phyloP scores from a whole-genome alignment of 495 filamentous ascomycete genomes.

The Aspergillus heteromorphus region DNA sequence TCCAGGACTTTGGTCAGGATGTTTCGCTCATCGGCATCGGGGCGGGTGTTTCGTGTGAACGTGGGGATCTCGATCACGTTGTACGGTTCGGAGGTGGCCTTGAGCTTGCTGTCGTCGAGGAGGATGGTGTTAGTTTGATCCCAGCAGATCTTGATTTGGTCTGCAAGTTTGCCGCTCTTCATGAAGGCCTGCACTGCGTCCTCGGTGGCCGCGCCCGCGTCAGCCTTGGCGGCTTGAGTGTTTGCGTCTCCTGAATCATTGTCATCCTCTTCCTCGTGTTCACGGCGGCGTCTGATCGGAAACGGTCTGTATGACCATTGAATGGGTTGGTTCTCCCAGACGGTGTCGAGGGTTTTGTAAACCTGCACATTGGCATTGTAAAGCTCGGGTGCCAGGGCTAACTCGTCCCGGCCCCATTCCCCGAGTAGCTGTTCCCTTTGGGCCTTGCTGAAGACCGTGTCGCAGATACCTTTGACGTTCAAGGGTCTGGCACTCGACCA shows the following conservation, averaged over 20 bases:
- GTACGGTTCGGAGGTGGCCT: slow-evolving; percentile 75
- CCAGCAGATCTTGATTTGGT: slow-evolving; percentile 53
- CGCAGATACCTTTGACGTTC: slow-evolving; percentile 59
- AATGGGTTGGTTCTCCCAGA: slow-evolving; percentile 63
- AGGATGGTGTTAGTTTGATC: slow-evolving; percentile 82
- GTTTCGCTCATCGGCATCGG: slow-evolving; percentile 20
- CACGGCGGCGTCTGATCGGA: too few species aligned
- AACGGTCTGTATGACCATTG: slow-evolving; percentile 39
- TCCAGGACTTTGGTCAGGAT: slow-evolving; percentile 31
- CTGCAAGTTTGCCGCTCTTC: too few species aligned
- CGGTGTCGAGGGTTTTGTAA: slow-evolving; percentile 71
- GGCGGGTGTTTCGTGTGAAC: slow-evolving; percentile 40
- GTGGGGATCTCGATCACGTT: slow-evolving; percentile 80
- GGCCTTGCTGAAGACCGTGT: slow-evolving; percentile 42
- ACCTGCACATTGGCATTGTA: slow-evolving; percentile 71
- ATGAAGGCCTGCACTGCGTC: too few species aligned
- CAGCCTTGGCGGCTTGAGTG: too few species aligned
- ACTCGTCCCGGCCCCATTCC: slow-evolving; percentile 73
- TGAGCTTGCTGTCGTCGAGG: slow-evolving; percentile 76
- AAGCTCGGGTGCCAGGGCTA: slow-evolving; percentile 58
- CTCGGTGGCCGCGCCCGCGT: too few species aligned
- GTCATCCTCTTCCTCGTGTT: too few species aligned
- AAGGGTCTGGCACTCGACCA: slow-evolving; percentile 79
- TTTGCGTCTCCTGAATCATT: too few species aligned
- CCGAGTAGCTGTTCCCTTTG: slow-evolving; percentile 52